Conservation (phyloP, 495 filamentous ascomycete genomes). For the Penicillium antarcticum region DNA sequence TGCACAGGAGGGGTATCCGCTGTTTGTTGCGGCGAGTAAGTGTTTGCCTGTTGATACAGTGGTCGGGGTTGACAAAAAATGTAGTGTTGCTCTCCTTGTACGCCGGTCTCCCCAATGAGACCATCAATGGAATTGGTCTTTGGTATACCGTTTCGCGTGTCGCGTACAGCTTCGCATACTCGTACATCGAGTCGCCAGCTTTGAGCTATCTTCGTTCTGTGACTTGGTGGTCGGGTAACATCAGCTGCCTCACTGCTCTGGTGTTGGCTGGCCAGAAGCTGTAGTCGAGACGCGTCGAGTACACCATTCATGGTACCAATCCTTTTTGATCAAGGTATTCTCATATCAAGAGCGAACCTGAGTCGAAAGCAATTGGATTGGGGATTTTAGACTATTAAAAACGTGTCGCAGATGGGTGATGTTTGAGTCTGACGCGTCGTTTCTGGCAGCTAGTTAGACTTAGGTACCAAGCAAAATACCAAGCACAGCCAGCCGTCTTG, state of each 20-base stretch:
- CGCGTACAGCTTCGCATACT: constrained; percentile 37
- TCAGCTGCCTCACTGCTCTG: constrained; percentile 34
- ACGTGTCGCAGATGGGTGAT: too few species aligned
- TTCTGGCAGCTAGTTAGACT: too few species aligned
- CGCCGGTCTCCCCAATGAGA: constrained; percentile 33
- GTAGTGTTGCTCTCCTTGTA: constrained; percentile 29
- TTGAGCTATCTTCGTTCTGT: constrained; percentile 40
- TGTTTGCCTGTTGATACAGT: background rate
- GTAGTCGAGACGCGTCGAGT: constrained; percentile 5
- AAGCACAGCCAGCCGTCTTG: too few species aligned
- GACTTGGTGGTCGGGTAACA: constrained; percentile 48
- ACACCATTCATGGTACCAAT: too few species aligned
- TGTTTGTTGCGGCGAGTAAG: constrained; percentile 43
- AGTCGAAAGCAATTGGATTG: too few species aligned
- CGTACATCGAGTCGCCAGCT: constrained; percentile 29
- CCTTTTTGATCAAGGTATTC: too few species aligned
- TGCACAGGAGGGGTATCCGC: constrained; percentile 43
- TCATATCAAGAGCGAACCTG: too few species aligned
- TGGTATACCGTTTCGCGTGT: constrained; percentile 43
- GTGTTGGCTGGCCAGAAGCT: constrained; percentile 28
- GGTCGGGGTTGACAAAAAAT: too few species aligned
- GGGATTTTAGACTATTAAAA: too few species aligned
- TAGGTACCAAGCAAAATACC: too few species aligned
- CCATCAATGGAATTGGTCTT: constrained; percentile 41
- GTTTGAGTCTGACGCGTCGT: too few species aligned